These are phyloP conservation scores for Vigna reflexopilosa DNA, from an alignment of 306 rosid genomes.

Conservation along the genomic window DNA sequence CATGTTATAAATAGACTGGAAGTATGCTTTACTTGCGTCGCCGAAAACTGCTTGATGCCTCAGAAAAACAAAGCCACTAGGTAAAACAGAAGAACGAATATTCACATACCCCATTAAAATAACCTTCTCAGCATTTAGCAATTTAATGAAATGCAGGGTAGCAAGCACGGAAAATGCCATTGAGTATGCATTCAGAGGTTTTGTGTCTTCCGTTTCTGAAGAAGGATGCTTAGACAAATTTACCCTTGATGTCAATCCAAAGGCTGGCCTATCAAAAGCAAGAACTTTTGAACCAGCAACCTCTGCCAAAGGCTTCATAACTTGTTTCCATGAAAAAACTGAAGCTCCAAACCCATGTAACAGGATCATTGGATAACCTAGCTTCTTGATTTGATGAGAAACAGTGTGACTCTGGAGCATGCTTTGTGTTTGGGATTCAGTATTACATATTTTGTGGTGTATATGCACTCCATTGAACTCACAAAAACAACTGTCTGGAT, in stretches of 20 bases:
- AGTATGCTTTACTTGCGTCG: slow-evolving; percentile 2
- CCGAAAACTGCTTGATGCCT: slow-evolving; percentile 14
- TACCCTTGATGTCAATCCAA: slow-evolving; percentile 88
- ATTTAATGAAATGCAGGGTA: slow-evolving; percentile 72
- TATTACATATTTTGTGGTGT: slow-evolving; percentile 81
- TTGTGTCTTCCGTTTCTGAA: slow-evolving; percentile 51
- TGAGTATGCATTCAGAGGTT: slow-evolving; percentile 78
- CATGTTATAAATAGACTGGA: background rate
- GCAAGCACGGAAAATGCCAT: slow-evolving; percentile 90
- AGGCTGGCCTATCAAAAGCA: slow-evolving; percentile 98
- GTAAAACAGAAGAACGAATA: slow-evolving; percentile 37
- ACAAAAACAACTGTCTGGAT: slow-evolving; percentile 84
- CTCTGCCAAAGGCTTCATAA: slow-evolving; percentile 82
- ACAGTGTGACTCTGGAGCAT: slow-evolving; percentile 46
- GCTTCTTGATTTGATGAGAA: slow-evolving; percentile 51
- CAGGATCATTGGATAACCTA: slow-evolving; percentile 74
- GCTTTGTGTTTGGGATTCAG: slow-evolving; percentile 52
- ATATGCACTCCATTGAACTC: slow-evolving; percentile 79
- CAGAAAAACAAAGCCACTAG: slow-evolving; percentile 15
- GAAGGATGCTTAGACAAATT: slow-evolving; percentile 45
- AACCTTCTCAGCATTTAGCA: slow-evolving; percentile 75
- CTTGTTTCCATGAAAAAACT: slow-evolving; percentile 82
- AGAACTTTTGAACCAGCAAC: slow-evolving; percentile 74
- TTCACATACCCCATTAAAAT: slow-evolving; percentile 80
- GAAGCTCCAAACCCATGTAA: slow-evolving; percentile 97